These are phyloP conservation scores for Didymella keratinophila DNA, from an alignment of 2,329 filamentous ascomycete genomes.

Conservation along the genomic window DNA sequence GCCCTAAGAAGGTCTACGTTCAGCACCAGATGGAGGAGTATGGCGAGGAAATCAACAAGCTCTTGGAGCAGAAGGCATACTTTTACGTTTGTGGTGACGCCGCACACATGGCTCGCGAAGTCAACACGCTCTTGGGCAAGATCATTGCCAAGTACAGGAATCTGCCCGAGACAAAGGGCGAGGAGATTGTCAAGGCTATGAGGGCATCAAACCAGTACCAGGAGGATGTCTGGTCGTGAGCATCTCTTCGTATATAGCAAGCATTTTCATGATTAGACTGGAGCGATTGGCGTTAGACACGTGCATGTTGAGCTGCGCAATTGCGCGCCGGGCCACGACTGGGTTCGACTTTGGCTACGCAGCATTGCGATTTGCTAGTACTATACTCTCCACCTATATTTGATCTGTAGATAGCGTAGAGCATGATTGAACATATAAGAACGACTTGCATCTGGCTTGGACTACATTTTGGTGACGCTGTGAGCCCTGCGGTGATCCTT, in stretches of 20 bases:
- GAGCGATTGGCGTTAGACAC: conserved; percentile 35
- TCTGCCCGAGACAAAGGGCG: conserved; percentile 83
- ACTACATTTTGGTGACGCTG: conserved; percentile 16
- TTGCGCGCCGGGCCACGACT: conserved; percentile 1
- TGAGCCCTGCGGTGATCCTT: conserved; percentile 21
- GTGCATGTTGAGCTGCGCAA: conserved; percentile 8
- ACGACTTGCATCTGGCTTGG: neutral
- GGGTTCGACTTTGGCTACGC: conserved; percentile 10
- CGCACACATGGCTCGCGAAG: conserved; percentile 94
- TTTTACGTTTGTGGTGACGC: conserved; percentile 99
- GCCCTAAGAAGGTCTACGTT: conserved; percentile 90
- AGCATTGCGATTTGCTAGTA: conserved; percentile 8
- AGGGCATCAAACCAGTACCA: conserved; percentile 95
- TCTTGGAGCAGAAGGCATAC: conserved; percentile 86
- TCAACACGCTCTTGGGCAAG: conserved; percentile 84
- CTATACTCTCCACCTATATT: conserved; percentile 7
- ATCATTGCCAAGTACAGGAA: conserved; percentile 87
- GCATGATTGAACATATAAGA: neutral
- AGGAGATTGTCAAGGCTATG: conserved; percentile 98
- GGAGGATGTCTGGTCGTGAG: conserved; percentile 74
- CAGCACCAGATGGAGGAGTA: conserved; percentile 90
- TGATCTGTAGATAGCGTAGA: conserved; percentile 23
- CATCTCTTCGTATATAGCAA: conserved; percentile 13
- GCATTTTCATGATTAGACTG: conserved; percentile 42
- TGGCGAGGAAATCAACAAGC: conserved; percentile 83